These are phyloP conservation scores for Lithohypha guttulata DNA, from an alignment of 2,329 filamentous ascomycete genomes.

Conservation along the genomic window DNA sequence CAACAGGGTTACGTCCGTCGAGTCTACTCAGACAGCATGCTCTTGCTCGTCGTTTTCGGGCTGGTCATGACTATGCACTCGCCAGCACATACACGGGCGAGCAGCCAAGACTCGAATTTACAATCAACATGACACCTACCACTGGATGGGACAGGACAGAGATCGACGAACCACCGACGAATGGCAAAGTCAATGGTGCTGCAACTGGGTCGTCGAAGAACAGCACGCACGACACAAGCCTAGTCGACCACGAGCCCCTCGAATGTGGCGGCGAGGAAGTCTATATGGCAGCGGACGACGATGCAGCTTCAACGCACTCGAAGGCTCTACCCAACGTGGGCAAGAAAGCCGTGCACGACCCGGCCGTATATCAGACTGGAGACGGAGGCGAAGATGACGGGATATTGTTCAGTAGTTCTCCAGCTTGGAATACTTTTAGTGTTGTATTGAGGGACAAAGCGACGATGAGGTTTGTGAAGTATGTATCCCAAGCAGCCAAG, in stretches of 20 bases:
- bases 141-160: slow-evolving; percentile 62
- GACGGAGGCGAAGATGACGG: slow-evolving; percentile 62
- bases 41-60: slow-evolving; percentile 76
- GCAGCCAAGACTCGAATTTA: slow-evolving; percentile 71
- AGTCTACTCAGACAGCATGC: slow-evolving; percentile 61
- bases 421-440: slow-evolving; percentile 80
- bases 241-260: slow-evolving; percentile 23
- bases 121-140: slow-evolving; percentile 75
- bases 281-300: slow-evolving; percentile 76
- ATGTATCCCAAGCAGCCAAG: slow-evolving; percentile 68
- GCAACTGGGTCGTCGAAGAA: slow-evolving; percentile 12
- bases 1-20: slow-evolving; percentile 56
- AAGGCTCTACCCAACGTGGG: slow-evolving; percentile 23
- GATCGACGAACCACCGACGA: slow-evolving; percentile 28
- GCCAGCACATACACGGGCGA: slow-evolving; percentile 68
- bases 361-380: slow-evolving; percentile 74
- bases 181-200: slow-evolving; percentile 13
- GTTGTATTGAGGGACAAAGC: slow-evolving; percentile 81
- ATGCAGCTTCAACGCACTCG: slow-evolving; percentile 40
- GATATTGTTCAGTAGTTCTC: slow-evolving; percentile 57
- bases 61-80: slow-evolving; percentile 81
- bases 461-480: slow-evolving; percentile 89
- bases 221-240: slow-evolving; percentile 21
- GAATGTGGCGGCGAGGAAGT: slow-evolving; percentile 47
- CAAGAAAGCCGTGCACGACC: slow-evolving; percentile 43